Base-by-base conservation (phyloP, 805 yeast species). In the Lipomyces anomalus region DNA sequence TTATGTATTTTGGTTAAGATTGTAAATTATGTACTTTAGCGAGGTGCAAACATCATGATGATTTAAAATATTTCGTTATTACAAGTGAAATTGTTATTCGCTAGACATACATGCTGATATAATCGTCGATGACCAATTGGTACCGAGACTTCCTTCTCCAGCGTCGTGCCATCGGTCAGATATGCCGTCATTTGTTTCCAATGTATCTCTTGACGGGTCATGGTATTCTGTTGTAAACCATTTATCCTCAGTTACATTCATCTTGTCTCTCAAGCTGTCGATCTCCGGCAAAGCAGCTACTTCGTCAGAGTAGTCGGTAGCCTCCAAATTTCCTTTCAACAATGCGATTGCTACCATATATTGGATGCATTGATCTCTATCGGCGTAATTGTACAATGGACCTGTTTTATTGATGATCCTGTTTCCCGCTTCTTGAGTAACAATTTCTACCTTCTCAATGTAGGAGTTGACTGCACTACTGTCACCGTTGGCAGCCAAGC, bases 351-450 rank as follows among this genome's bases (percentile, higher is more conserved):
- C 82, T 38, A 71, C 70, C 82, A 77, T 77, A 62, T 77, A 77
- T 59, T 77, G 82, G 51, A 77, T 76, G 62, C 82, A 77, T 60
- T 77, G 82, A 55, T 77, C 82, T 53, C 82, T 69, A 61, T 77
- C 82, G 18, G 82, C 82, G 57, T 77, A 78, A 65, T 78, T 77
- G 65, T 76, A 69, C 43, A 77, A 62, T 13, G 82, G 80, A 6
- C 82, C 82, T 49, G 63, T 64, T 63, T 77, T 77, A 61, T 77
- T 79, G 48, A 77, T 77, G 59, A 77, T 77, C 53, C 79, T 65
- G 66, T 76, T 67, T 9, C 79, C 81, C 22, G 82, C 80, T 48
- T 76, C 78, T 62, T 77, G 82, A 37, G 81, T 76, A 54, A 74
- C 69, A 56, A 77, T 75, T 43, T 69, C 67, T 44, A 77, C 61